Evolutionary conservation across 306 rosid species (phyloP).

Genomic region (Sicyos edulis): DNA sequence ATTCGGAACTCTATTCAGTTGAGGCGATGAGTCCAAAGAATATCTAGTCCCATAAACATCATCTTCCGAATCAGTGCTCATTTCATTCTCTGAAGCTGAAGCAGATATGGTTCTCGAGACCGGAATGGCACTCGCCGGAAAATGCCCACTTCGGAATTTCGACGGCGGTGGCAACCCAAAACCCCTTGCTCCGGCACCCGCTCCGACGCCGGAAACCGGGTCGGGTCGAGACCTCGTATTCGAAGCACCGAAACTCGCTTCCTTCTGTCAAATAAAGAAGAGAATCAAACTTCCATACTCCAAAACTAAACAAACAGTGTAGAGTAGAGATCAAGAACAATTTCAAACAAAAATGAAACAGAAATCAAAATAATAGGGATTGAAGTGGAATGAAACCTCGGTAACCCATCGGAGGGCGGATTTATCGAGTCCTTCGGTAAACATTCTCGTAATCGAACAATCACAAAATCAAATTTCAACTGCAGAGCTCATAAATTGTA

Average conservation of each 20-base stretch:
- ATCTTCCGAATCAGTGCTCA: constrained; percentile 57
- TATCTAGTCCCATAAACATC: constrained; percentile 63
- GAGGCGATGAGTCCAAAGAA: constrained; percentile 84
- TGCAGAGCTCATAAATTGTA: background rate
- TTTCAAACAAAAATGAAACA: background rate
- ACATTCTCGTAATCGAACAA: constrained; percentile 33
- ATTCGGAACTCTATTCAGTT: constrained; percentile 39
- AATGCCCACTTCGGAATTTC: constrained; percentile 85
- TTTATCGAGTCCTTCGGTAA: constrained; percentile 81
- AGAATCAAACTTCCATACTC: too few species aligned
- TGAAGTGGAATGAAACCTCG: constrained; percentile 45
- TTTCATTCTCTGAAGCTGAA: constrained; percentile 64
- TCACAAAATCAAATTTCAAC: background rate
- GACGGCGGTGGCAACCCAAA: constrained; percentile 77
- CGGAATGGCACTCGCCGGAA: constrained; percentile 62
- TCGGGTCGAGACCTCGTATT: constrained; percentile 52
- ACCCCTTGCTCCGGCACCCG: constrained; percentile 47
- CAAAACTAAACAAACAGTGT: too few species aligned
- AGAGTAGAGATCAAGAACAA: background rate
- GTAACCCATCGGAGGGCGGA: constrained; percentile 84
- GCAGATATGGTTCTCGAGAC: constrained; percentile 35
- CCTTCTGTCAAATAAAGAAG: constrained; percentile 34
- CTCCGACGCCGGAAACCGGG: constrained; percentile 35
- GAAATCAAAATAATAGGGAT: background rate
- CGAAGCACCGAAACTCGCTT: constrained; percentile 34